Evolutionary conservation across 1,284 basidiomycete species (phyloP).

Genomic region (Fomitopsis schrenkii): DNA sequence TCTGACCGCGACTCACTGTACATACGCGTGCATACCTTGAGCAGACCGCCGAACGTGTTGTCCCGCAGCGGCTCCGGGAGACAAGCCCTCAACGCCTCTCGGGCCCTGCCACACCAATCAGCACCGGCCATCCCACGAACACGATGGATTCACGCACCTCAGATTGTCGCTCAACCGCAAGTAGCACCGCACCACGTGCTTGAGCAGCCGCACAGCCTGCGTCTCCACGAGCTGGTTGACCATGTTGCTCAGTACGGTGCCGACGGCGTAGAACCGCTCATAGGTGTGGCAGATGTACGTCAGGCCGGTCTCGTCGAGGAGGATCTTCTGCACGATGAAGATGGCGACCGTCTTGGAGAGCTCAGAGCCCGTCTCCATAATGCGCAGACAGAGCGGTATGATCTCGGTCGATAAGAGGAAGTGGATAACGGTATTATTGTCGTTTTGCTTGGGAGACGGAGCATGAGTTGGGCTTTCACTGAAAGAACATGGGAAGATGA

Average conservation of each 20-base stretch:
- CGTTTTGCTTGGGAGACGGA: conserved; percentile 74
- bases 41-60: conserved; percentile 86
- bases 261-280: conserved; percentile 98
- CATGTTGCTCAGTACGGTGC: conserved; percentile 98
- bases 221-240: conserved; percentile 95
- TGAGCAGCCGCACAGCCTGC: conserved; percentile 93
- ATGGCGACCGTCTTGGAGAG: conserved; percentile 99
- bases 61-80: conserved; percentile 96
- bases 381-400: conserved; percentile 97
- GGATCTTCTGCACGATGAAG: conserved; percentile 99
- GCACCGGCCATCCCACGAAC: neutral
- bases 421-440: conserved; percentile 98
- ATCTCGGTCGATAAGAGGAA: conserved; percentile 99
- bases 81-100: conserved; percentile 94
- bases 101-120: conserved; percentile 54
- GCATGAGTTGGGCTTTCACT: neutral
- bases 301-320: conserved; percentile 95
- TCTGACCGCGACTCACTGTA: neutral
- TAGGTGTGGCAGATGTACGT: conserved; percentile 99
- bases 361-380: conserved; percentile 99
- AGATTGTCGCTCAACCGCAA: conserved; percentile 95
- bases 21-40: conserved; percentile 57
- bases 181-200: conserved; percentile 98
- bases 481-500: conserved; percentile 5
- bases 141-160: conserved; percentile 48